A percentile compares a stretch with the other conserved stretches of the same genome.
phyloP scores from a whole-genome alignment of 1,284 basidiomycete species.

The Mycena sp. region DNA sequence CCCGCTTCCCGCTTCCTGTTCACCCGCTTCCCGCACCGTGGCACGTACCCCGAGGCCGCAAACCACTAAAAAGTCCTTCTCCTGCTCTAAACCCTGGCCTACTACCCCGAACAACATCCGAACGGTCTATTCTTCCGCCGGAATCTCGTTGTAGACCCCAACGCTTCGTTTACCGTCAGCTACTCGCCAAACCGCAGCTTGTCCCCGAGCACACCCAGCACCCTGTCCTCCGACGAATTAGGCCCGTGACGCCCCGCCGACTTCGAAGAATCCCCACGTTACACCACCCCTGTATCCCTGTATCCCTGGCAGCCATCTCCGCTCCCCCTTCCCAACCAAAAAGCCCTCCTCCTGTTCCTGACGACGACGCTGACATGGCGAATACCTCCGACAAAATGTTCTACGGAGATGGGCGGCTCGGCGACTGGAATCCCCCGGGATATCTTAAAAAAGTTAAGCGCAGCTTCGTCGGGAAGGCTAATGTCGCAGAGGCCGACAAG shows the following conservation, averaged over 20 bases:
- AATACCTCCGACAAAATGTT: background rate
- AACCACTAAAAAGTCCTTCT: background rate
- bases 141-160: background rate
- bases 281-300: background rate
- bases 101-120: background rate
- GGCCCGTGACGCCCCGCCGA: background rate
- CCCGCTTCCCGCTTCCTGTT: background rate
- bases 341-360: background rate
- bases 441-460: conserved; percentile 11
- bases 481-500: background rate
- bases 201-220: background rate
- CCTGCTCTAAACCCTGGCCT: background rate
- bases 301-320: too few relatives aligned
- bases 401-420: background rate
- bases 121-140: background rate
- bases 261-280: background rate
- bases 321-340: background rate
- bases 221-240: conserved; percentile 1
- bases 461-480: background rate
- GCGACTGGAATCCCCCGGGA: background rate
- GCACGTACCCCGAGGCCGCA: background rate
- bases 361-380: background rate
- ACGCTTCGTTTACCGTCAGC: background rate
- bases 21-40: background rate
- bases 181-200: background rate